Evolutionary conservation across 2,329 filamentous ascomycete genomes (phyloP).

Genomic region (Pseudocercospora crystallina): DNA sequence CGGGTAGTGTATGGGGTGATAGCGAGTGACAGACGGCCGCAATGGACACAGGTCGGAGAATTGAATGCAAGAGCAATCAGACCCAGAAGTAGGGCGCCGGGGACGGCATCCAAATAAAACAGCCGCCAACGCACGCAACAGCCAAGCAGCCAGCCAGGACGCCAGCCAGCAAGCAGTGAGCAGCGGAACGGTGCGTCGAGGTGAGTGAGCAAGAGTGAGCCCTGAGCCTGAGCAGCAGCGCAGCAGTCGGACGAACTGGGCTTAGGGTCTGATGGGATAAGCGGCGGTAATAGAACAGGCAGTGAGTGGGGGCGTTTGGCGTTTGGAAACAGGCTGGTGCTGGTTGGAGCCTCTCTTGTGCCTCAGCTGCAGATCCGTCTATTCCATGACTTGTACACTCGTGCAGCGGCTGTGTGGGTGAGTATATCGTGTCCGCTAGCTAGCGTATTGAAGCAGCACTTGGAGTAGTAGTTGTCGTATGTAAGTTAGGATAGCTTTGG

Average conservation of each 20-base stretch:
- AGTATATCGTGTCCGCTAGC: background rate
- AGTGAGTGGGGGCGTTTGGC: conserved; percentile 8
- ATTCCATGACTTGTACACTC: conserved; percentile 23
- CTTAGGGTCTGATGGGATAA: conserved; percentile 6
- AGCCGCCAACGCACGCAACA: conserved; percentile 12
- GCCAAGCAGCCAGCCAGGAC: background rate
- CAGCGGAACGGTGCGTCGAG: no score
- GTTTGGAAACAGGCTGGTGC: conserved; percentile 22
- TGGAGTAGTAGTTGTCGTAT: no score
- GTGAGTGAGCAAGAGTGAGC: no score
- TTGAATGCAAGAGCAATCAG: conserved; percentile 17
- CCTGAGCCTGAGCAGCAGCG: no score
- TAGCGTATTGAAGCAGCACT: no score
- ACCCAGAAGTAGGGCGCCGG: conserved; percentile 10
- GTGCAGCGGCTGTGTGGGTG: background rate
- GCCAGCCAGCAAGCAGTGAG: no score
- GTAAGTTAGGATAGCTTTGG: background rate
- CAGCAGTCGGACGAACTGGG: no score
- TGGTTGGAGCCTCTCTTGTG: no score
- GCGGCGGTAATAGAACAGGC: conserved; percentile 11
- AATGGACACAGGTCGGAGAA: conserved; percentile 13
- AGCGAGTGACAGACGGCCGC: no score
- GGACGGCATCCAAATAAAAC: conserved; percentile 19
- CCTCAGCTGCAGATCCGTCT: conserved; percentile 23
- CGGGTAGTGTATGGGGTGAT: no score